These are phyloP conservation scores for Penicillium alfredii DNA, from an alignment of 495 filamentous ascomycete genomes.

Conservation along the genomic window DNA sequence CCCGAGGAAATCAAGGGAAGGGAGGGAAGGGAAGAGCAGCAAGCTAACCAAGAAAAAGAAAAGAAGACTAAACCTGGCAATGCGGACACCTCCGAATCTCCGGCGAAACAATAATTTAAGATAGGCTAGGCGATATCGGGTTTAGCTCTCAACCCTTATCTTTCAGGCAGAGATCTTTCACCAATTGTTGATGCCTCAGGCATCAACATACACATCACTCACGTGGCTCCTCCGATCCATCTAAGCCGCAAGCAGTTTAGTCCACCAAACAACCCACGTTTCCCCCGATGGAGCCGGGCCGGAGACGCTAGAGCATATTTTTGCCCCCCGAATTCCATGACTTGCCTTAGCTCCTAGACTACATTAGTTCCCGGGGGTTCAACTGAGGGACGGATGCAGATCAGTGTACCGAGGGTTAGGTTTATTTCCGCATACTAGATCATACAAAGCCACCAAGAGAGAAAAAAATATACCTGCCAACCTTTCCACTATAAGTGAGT, in stretches of 20 bases:
- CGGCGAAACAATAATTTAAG: conserved; percentile 6
- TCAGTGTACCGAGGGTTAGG: conserved; percentile 10
- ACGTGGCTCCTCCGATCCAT: too few relatives aligned
- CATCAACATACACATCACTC: too few relatives aligned
- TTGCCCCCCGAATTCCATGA: conserved; percentile 4
- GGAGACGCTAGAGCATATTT: conserved; percentile 15
- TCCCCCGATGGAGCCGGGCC: conserved; percentile 5
- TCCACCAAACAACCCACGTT: conserved; percentile 6
- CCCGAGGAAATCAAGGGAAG: not conserved
- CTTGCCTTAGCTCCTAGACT: conserved; percentile 2
- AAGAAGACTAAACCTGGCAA: too few relatives aligned
- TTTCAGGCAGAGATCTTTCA: conserved; percentile 6
- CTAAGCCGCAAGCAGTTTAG: conserved; percentile 19
- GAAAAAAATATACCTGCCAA: too few relatives aligned
- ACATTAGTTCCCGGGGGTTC: conserved; percentile 18
- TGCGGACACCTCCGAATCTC: too few relatives aligned
- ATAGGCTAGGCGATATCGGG: conserved; percentile 2
- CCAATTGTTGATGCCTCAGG: not conserved
- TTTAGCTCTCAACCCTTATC: conserved; percentile 7
- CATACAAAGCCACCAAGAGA: too few relatives aligned
- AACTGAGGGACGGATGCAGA: conserved; percentile 15
- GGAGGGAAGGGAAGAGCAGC: too few relatives aligned
- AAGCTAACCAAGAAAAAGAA: too few relatives aligned
- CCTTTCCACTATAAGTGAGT: too few relatives aligned
- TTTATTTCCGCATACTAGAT: too few relatives aligned